phyloP scores from a whole-genome alignment of 2,329 filamentous ascomycete genomes.

The Monascus ruber region DNA sequence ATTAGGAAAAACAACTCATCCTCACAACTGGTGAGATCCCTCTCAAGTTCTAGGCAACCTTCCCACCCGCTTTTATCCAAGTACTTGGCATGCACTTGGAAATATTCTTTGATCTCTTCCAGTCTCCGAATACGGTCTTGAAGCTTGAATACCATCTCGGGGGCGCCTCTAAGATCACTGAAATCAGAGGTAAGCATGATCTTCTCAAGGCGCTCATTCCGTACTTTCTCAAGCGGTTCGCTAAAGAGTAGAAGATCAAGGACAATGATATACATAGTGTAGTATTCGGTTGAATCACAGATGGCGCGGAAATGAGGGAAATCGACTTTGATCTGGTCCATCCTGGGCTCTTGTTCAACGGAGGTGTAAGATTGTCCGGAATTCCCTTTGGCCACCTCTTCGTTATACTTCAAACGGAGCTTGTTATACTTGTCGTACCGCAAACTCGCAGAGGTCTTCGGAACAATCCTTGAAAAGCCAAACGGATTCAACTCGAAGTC shows the following conservation, averaged over 20 bases:
- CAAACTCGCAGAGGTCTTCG: constrained; percentile 88
- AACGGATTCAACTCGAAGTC: constrained; percentile 89
- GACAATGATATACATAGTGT: constrained; percentile 95
- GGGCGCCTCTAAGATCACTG: constrained; percentile 85
- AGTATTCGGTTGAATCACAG: constrained; percentile 96
- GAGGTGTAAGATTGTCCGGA: constrained; percentile 27
- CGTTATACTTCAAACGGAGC: constrained; percentile 90
- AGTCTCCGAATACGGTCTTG: constrained; percentile 89
- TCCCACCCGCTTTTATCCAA: constrained; percentile 86
- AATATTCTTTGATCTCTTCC: constrained; percentile 91
- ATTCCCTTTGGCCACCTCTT: constrained; percentile 66
- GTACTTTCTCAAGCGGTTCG: constrained; percentile 93
- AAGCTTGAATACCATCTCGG: constrained; percentile 80
- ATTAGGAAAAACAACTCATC: constrained; percentile 99
- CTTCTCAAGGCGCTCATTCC: constrained; percentile 88
- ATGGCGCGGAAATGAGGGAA: constrained; percentile 91
- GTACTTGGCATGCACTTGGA: constrained; percentile 81
- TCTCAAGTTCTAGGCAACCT: constrained; percentile 77
- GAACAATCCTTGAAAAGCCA: constrained; percentile 94
- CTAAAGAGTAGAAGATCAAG: constrained; percentile 91
- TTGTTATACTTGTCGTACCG: constrained; percentile 98
- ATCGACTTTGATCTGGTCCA: constrained; percentile 93
- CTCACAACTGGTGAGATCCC: constrained; percentile 77
- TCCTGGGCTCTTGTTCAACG: constrained; percentile 56
- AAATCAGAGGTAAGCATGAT: constrained; percentile 99